Conservation (phyloP, 257 asterid species). For the Penstemon davidsonii region DNA sequence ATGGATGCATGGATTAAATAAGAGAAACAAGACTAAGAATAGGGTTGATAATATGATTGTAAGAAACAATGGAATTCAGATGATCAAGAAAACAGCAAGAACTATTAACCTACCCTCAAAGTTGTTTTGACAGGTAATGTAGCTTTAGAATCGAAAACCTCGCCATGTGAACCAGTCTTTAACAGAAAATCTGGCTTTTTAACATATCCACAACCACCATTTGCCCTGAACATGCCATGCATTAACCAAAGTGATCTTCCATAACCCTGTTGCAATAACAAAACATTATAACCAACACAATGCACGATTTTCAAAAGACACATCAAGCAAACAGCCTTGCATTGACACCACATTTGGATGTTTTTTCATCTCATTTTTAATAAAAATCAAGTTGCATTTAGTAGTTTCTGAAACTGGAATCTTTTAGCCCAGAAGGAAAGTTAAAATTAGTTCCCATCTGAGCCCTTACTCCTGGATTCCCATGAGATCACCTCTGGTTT, state of each 20-base stretch:
- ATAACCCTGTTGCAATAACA: slow-evolving; percentile 59
- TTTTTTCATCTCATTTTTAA: background rate
- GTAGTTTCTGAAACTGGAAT: background rate
- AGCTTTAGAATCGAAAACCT: slow-evolving; percentile 64
- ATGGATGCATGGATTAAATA: slow-evolving; percentile 13
- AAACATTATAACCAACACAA: slow-evolving; percentile 13
- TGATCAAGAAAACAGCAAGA: background rate
- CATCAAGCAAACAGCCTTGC: too few relatives aligned
- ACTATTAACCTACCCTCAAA: slow-evolving; percentile 55
- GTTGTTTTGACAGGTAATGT: slow-evolving; percentile 61
- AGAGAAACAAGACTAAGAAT: slow-evolving; percentile 11
- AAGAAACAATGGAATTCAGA: background rate
- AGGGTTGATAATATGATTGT: slow-evolving; percentile 8
- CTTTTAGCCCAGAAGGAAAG: too few relatives aligned
- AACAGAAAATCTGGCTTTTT: slow-evolving; percentile 74
- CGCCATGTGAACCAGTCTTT: slow-evolving; percentile 46
- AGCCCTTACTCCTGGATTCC: too few relatives aligned
- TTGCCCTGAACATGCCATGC: slow-evolving; percentile 94
- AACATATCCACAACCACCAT: slow-evolving; percentile 91
- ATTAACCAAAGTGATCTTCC: slow-evolving; percentile 94
- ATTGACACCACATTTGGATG: too few relatives aligned
- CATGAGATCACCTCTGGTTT: too few relatives aligned
- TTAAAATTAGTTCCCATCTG: too few relatives aligned
- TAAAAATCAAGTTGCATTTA: background rate
- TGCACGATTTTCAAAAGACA: background rate